Base-by-base conservation (phyloP, 73 alveolate species). In the Paramecium caudatum region DNA sequence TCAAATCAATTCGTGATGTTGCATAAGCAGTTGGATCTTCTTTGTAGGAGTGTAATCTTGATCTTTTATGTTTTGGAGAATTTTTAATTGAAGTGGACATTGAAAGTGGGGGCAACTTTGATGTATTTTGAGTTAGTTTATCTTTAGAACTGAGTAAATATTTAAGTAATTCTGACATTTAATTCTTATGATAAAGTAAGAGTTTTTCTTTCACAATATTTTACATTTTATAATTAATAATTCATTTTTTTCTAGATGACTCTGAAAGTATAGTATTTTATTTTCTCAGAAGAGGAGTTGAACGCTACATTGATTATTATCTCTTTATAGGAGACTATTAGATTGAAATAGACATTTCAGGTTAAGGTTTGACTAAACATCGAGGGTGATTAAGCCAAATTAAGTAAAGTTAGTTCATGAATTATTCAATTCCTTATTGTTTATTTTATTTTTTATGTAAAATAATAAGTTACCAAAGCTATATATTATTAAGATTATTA, bases 341-440 rank as follows among this genome's bases (percentile, higher is more conserved):
- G 30, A 55, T 27, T 27, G 30, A 17, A 55, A 55, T 55, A 27
- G 46, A 27, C 36, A 16, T 3, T 21, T 49, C 8, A 2, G 5
- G 15, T 16, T 49, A 21, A 49, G 25, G 80, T 55, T 55, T 55
- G 7, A 55, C 30, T 23, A 55, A 55, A 23, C 46, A 55, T 21
- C 80, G 23, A 9, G 80, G 80, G 30, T 55, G 80, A 6, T 55
- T 12, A 19, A 55, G 4, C 80, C 80, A 55, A 55, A 55, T 37
- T 55, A 9, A 55, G 21, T 55, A 55, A 27, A 55, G 9, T 55
- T 55, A 55, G 23, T 55, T 17, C 23, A 55, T 2, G 43, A 55
- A 55, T 19, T 55, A 37, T 10, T 55, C 80, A 55, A 55, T 21
- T 23, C 30, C 80, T 10, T 55, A 37, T 55, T 55, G 16, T 55